Evolutionary conservation across 306 rosid genomes (phyloP).

Genomic region (Malus sylvestris): DNA sequence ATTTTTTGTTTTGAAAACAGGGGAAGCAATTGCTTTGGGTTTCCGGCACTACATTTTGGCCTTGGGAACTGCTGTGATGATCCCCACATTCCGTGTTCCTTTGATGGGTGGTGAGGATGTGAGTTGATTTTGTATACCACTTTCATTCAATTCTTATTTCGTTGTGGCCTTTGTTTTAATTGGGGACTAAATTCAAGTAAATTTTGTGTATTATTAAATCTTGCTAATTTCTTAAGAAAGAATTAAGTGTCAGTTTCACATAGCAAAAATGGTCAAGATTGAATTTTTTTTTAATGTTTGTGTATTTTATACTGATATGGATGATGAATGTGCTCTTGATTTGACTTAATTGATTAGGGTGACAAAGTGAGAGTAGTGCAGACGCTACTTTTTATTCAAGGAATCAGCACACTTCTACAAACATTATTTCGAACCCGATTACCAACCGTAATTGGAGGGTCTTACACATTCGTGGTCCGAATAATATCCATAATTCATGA

Average conservation of each 20-base stretch:
- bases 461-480: constrained; percentile 94
- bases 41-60: constrained; percentile 97
- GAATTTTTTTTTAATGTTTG: background rate
- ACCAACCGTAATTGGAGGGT: constrained; percentile 94
- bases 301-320: background rate
- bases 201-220: background rate
- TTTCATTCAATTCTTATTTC: constrained; percentile 6
- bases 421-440: constrained; percentile 91
- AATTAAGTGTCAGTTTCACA: background rate
- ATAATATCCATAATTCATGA: constrained; percentile 89
- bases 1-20: constrained; percentile 40
- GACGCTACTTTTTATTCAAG: constrained; percentile 90
- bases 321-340: background rate
- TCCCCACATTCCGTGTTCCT: constrained; percentile 96
- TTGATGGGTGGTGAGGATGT: constrained; percentile 93
- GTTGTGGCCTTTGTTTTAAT: too few relatives aligned
- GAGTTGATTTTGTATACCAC: constrained; percentile 16
- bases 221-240: background rate
- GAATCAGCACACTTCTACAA: constrained; percentile 87
- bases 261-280: background rate
- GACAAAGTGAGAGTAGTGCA: constrained; percentile 97
- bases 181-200: background rate
- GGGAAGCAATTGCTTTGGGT: constrained; percentile 79
- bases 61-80: constrained; percentile 97
- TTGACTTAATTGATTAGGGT: constrained; percentile 42